A percentile compares a stretch with the other conserved stretches of the same genome.
Evolutionary conservation across 768 basidiomycete species (phyloP).

Genomic region (Rossbeevera mucosa): DNA sequence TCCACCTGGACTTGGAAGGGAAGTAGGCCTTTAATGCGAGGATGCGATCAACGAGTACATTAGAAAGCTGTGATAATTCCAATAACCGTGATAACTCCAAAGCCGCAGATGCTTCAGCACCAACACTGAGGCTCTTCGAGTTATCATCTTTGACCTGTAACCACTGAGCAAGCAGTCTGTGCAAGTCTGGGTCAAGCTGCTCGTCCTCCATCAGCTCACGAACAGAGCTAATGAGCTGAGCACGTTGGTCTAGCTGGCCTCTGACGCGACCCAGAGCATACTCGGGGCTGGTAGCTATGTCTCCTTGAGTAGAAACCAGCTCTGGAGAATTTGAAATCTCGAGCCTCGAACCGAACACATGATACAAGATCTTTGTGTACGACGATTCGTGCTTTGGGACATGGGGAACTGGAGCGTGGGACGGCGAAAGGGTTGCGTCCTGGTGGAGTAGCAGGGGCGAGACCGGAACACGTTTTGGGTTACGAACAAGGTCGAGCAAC

Average conservation of each 20-base stretch:
- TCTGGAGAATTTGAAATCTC: conserved; percentile 83
- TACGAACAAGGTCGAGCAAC: conserved; percentile 49
- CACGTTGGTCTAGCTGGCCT: conserved; percentile 73
- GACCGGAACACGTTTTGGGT: conserved; percentile 34
- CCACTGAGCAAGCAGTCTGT: conserved; percentile 78
- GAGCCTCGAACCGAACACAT: conserved; percentile 74
- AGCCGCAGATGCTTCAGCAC: conserved; percentile 49
- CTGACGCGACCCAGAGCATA: conserved; percentile 91
- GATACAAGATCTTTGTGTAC: conserved; percentile 83
- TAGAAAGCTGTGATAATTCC: conserved; percentile 35
- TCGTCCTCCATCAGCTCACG: conserved; percentile 58
- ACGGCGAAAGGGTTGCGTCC: conserved; percentile 25
- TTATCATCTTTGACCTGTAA: conserved; percentile 68
- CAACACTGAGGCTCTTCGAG: conserved; percentile 53
- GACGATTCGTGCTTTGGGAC: conserved; percentile 89
- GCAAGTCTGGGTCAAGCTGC: conserved; percentile 50
- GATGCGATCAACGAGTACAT: conserved; percentile 50
- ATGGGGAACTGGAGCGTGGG: conserved; percentile 40
- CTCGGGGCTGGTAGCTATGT: conserved; percentile 84
- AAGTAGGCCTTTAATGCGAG: conserved; percentile 61
- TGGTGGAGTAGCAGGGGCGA: conserved; percentile 44
- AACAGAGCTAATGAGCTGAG: conserved; percentile 58
- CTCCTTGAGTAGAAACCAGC: conserved; percentile 63
- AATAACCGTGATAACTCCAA: conserved; percentile 49
- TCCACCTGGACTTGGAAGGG: conserved; percentile 44